phyloP scores from a whole-genome alignment of 164 flowering plant genomes.

The Buxus sempervirens region DNA sequence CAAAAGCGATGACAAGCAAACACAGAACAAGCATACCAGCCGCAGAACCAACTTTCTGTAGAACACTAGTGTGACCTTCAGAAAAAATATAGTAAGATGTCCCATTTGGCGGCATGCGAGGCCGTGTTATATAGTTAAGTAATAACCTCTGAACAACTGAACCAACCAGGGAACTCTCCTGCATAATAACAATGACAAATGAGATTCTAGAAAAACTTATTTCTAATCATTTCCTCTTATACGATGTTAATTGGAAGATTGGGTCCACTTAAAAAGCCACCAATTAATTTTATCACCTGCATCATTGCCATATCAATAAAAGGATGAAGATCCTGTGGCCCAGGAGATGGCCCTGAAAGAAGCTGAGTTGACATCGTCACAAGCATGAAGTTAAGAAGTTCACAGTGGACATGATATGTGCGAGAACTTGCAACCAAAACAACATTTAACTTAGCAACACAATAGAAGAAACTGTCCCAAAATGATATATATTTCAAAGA shows the following conservation, averaged over 20 bases:
- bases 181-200: constrained; percentile 19
- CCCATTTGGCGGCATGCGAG: constrained; percentile 41
- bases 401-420: constrained; percentile 75
- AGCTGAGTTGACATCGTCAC: constrained; percentile 96
- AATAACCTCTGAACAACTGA: constrained; percentile 63
- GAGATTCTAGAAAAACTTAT: constrained; percentile 6
- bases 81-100: constrained; percentile 52
- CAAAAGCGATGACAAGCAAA: neutral
- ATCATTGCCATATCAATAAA: constrained; percentile 84
- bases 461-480: neutral
- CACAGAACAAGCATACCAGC: constrained; percentile 58
- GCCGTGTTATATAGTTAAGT: constrained; percentile 60
- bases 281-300: constrained; percentile 47
- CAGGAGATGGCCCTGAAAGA: constrained; percentile 81
- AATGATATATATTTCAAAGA: constrained; percentile 7
- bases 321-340: constrained; percentile 80
- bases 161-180: constrained; percentile 70
- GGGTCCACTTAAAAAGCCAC: constrained; percentile 1
- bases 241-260: neutral
- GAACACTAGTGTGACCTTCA: constrained; percentile 64
- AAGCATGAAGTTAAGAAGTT: constrained; percentile 83
- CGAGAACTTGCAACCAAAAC: constrained; percentile 43
- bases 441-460: constrained; percentile 20
- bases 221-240: neutral
- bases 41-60: constrained; percentile 88